phyloP scores from a whole-genome alignment of 768 basidiomycete genomes.

The Boletus patriciae region DNA sequence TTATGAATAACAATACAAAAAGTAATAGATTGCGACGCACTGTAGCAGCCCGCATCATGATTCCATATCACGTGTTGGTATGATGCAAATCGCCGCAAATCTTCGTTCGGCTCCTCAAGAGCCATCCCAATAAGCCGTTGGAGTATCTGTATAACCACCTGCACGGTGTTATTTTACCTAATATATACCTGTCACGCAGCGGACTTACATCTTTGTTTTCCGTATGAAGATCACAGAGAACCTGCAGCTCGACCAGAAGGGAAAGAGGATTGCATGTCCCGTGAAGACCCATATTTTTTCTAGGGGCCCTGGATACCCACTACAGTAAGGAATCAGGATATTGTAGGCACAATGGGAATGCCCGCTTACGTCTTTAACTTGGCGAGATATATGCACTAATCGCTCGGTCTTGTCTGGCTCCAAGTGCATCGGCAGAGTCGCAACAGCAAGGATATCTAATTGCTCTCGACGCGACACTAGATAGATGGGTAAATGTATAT shows the following conservation, averaged over 20 bases:
- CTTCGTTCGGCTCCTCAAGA: slow-evolving; percentile 31
- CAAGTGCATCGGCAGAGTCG: slow-evolving; percentile 20
- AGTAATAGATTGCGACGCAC: slow-evolving; percentile 34
- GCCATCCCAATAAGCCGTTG: slow-evolving; percentile 43
- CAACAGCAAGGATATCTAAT: slow-evolving; percentile 26
- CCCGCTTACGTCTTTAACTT: slow-evolving; percentile 23
- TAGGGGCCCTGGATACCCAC: slow-evolving; percentile 16
- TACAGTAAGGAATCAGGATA: slow-evolving; percentile 9
- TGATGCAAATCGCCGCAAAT: slow-evolving; percentile 47
- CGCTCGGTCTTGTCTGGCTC: slow-evolving; percentile 3
- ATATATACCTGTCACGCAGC: neutral
- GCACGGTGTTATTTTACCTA: neutral
- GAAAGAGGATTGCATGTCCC: slow-evolving; percentile 21
- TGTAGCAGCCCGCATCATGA: slow-evolving; percentile 35
- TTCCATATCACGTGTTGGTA: slow-evolving; percentile 63
- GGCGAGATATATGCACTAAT: slow-evolving; percentile 19
- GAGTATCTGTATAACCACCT: slow-evolving; percentile 23
- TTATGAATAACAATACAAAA: neutral
- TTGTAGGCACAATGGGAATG: neutral
- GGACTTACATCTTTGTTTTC: slow-evolving; percentile 20
- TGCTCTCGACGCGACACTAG: slow-evolving; percentile 25
- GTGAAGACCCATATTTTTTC: neutral
- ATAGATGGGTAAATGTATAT: neutral
- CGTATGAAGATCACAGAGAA: slow-evolving; percentile 12
- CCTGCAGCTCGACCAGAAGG: slow-evolving; percentile 28